A percentile compares a stretch with the other conserved stretches of the same genome.
phyloP scores from a whole-genome alignment of 2,329 filamentous ascomycete species.

The Alternaria triticina region DNA sequence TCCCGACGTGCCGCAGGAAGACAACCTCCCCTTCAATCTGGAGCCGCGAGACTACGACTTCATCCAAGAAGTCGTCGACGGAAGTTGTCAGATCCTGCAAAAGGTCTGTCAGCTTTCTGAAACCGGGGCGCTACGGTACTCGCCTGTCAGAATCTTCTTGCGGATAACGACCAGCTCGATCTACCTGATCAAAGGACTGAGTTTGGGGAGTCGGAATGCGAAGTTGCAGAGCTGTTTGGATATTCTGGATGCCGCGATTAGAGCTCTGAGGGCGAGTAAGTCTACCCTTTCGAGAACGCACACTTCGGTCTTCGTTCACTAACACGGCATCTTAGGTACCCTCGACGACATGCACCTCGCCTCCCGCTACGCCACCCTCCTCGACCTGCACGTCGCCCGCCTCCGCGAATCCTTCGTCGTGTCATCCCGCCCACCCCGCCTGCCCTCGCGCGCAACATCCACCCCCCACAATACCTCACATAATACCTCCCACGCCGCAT shows the following conservation, averaged over 20 bases:
- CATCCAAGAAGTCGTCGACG: constrained; percentile 63
- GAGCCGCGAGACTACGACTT: constrained; percentile 61
- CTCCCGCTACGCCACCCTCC: constrained; percentile 57
- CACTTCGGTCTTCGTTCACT: background rate
- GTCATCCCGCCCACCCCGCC: constrained; percentile 43
- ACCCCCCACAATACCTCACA: constrained; percentile 36
- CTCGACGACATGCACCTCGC: constrained; percentile 61
- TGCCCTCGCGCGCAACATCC: constrained; percentile 40
- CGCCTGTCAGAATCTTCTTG: constrained; percentile 61
- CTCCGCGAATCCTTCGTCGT: constrained; percentile 47
- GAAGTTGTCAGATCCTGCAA: constrained; percentile 59
- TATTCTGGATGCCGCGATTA: constrained; percentile 56
- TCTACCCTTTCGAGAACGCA: background rate
- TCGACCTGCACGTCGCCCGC: constrained; percentile 51
- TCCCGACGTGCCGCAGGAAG: constrained; percentile 45
- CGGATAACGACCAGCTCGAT: constrained; percentile 63
- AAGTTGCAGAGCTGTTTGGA: constrained; percentile 58
- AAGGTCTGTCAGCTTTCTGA: constrained; percentile 59
- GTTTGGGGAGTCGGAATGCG: constrained; percentile 57
- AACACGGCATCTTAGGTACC: constrained; percentile 35
- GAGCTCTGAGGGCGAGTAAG: constrained; percentile 54
- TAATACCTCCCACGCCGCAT: constrained; percentile 37
- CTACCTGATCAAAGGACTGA: constrained; percentile 60
- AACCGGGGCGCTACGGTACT: constrained; percentile 56
- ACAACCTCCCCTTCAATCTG: constrained; percentile 52